phyloP scores from a whole-genome alignment of 208 protist genomes.

The Trypanosoma vivax region DNA sequence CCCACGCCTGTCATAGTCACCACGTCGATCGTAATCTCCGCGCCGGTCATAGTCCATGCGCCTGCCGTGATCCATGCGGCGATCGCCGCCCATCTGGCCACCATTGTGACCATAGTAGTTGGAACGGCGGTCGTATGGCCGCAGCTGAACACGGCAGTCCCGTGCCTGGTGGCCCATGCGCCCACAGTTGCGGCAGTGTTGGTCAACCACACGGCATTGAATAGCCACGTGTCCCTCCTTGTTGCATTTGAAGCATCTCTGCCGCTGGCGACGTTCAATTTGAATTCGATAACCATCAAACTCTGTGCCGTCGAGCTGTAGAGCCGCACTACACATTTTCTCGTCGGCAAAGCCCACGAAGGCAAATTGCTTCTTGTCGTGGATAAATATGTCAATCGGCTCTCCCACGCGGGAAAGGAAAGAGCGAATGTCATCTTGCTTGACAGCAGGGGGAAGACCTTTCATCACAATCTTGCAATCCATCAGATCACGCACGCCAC shows the following conservation, averaged over 20 bases:
- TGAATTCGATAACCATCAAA: slow-evolving; percentile 32
- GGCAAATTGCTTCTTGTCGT: slow-evolving; percentile 25
- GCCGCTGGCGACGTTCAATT: slow-evolving; percentile 39
- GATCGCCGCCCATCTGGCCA: neutral
- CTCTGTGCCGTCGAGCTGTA: slow-evolving; percentile 38
- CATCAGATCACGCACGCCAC: slow-evolving; percentile 10
- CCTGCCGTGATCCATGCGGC: neutral
- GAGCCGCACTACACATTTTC: slow-evolving; percentile 37
- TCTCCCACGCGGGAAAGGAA: slow-evolving; percentile 40
- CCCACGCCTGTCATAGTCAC: slow-evolving; percentile 8
- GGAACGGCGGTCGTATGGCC: neutral
- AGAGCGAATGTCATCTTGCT: slow-evolving; percentile 24
- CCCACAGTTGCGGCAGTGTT: slow-evolving; percentile 39
- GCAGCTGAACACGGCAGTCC: slow-evolving; percentile 27
- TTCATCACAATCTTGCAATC: slow-evolving; percentile 37
- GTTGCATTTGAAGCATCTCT: slow-evolving; percentile 62
- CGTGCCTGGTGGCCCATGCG: slow-evolving; percentile 34
- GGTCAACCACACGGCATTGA: slow-evolving; percentile 28
- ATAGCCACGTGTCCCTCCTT: slow-evolving; percentile 54
- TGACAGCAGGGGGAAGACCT: slow-evolving; percentile 25
- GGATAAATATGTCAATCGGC: slow-evolving; percentile 41
- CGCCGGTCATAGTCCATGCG: slow-evolving; percentile 11
- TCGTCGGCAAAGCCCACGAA: slow-evolving; percentile 45
- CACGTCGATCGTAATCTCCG: slow-evolving; percentile 12
- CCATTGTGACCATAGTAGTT: neutral